phyloP scores from a whole-genome alignment of 1,284 basidiomycete genomes.

The Sanghuangporus sanghuang region DNA sequence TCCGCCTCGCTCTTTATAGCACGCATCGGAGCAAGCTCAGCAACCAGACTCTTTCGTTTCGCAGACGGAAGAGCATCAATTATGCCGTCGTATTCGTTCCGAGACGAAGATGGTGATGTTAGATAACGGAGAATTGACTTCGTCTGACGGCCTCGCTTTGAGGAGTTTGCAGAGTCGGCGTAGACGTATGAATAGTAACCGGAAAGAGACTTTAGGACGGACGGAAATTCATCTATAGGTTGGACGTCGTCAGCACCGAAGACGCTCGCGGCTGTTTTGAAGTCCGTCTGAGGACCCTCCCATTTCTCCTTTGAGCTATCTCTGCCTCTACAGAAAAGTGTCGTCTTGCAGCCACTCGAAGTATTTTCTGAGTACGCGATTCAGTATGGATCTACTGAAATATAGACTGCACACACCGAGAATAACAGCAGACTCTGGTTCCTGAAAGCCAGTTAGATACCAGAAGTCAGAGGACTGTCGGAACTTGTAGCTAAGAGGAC shows the following conservation, averaged over 20 bases:
- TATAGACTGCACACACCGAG: slow-evolving; percentile 47
- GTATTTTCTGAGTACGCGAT: slow-evolving; percentile 44
- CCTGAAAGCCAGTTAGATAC: slow-evolving; percentile 94
- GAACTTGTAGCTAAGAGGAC: slow-evolving; percentile 80
- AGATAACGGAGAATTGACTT: slow-evolving; percentile 50
- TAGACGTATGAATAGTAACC: slow-evolving; percentile 36
- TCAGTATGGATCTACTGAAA: slow-evolving; percentile 6
- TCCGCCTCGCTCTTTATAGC: slow-evolving; percentile 70
- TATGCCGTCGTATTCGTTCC: slow-evolving; percentile 45
- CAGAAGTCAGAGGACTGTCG: slow-evolving; percentile 91
- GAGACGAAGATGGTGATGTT: slow-evolving; percentile 29
- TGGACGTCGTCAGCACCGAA: slow-evolving; percentile 77
- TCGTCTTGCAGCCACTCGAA: slow-evolving; percentile 82
- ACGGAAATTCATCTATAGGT: slow-evolving; percentile 48
- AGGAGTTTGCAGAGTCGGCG: slow-evolving; percentile 28
- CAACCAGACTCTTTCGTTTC: slow-evolving; percentile 47
- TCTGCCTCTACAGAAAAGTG: slow-evolving; percentile 79
- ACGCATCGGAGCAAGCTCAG: slow-evolving; percentile 58
- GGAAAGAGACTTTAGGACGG: slow-evolving; percentile 43
- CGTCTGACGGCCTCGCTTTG: slow-evolving; percentile 29
- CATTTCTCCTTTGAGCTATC: slow-evolving; percentile 82
- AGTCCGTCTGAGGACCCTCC: slow-evolving; percentile 80
- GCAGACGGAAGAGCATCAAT: slow-evolving; percentile 46
- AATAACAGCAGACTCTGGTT: slow-evolving; percentile 86
- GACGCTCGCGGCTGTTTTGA: slow-evolving; percentile 52